These are phyloP conservation scores for Metarhizium anisopliae DNA, from an alignment of 2,329 filamentous ascomycete species.

Conservation along the genomic window DNA sequence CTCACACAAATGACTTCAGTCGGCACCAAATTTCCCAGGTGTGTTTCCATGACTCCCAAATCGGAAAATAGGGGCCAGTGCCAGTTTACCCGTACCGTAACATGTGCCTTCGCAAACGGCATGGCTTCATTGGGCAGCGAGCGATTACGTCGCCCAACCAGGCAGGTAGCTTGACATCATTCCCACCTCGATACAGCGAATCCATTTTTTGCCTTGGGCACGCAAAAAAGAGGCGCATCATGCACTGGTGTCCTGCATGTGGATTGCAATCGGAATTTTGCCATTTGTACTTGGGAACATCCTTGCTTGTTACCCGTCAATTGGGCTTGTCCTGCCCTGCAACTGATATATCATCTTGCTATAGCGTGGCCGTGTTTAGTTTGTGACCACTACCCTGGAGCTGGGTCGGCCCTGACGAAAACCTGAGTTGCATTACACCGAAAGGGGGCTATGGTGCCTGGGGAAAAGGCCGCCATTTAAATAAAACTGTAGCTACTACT, in stretches of 20 bases:
- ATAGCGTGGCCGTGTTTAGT: background rate
- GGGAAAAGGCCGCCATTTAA: too few species aligned
- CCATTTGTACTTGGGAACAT: background rate
- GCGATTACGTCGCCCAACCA: background rate
- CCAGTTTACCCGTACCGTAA: background rate
- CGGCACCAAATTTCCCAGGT: background rate
- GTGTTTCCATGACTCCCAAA: background rate
- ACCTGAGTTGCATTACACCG: background rate
- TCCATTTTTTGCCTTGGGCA: background rate
- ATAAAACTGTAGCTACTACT: too few species aligned
- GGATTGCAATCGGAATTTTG: background rate
- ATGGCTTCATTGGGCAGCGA: slow-evolving; percentile 2
- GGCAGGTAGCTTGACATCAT: slow-evolving; percentile 1
- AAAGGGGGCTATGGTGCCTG: background rate
- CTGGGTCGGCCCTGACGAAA: background rate
- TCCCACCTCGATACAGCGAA: background rate
- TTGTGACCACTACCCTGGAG: background rate
- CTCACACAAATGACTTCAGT: background rate
- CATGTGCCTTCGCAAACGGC: background rate
- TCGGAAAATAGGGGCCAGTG: background rate
- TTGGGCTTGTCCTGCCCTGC: background rate
- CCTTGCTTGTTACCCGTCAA: background rate
- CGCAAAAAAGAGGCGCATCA: background rate
- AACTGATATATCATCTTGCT: background rate
- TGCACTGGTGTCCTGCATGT: slow-evolving; percentile 1